Base-by-base conservation (phyloP, 2,329 filamentous ascomycete genomes). In the Leptosphaerulina australis region DNA sequence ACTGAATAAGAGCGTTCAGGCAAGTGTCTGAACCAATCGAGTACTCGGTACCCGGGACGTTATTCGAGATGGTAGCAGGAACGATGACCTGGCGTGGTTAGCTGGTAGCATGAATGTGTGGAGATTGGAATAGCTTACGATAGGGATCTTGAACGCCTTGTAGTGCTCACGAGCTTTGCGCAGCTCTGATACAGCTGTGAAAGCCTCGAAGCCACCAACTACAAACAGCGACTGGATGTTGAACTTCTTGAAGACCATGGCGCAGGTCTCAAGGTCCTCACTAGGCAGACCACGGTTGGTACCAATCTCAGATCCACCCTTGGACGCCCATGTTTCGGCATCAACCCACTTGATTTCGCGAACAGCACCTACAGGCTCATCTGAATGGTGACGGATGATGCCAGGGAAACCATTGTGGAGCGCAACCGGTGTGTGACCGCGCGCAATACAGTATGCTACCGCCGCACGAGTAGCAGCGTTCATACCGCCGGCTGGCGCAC, bases 351-450 rank as follows among this genome's bases (percentile, higher is more conserved):
- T 80, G 52, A 97, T 89, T 29, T 88, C 83, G 24, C 92, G 87
- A 7, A 99, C 92, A 2, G 94, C 85, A 29, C 91, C 88, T 0
- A 90, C 53, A 0, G 92, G 92, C 66, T 86, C 79, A 69, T 97
- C 93, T 24, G 79, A 87, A 71, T 97, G 91, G 74, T 99, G 94
- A 36, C 94, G 86, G 44, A 91, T 88, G 49, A 99, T 86, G 12
- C 94, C 94, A 24, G 94, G 91, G 74, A 99, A 99, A 20, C 94
- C 94, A 66, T 99, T 99, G 77, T 97, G 90, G 47, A 99, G 91
- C 14, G 91, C 93, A 64, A 97, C 74, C 3, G 94, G 90, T 43
- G 90, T 91, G 73, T 99, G 94, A n/a, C 94, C 94, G 51, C 91
- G 85, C 34, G 89, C 88, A 50, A 96, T 74, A 72, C 92, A 97